Conservation (phyloP, 169 alveolate species). For the Plasmodium vinckei region DNA sequence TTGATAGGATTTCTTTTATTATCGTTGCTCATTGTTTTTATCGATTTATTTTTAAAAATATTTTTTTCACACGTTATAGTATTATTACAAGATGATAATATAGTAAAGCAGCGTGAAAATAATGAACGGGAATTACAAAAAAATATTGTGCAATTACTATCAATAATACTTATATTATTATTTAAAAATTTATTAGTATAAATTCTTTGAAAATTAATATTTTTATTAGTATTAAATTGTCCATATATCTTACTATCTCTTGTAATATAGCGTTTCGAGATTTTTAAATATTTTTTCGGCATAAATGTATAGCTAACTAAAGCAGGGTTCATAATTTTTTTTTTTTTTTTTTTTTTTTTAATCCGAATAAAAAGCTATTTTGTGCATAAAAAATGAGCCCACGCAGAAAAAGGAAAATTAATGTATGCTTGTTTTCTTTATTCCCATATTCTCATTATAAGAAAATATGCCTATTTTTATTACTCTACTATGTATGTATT, state of each 20-base stretch:
- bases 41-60: background rate
- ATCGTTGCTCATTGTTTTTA: slow-evolving; percentile 19
- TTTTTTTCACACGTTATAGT: background rate
- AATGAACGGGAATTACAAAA: too few relatives aligned
- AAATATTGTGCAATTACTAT: background rate
- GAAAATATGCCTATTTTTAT: too few relatives aligned
- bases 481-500: too few relatives aligned
- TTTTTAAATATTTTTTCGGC: slow-evolving; percentile 11
- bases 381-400: background rate
- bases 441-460: too few relatives aligned
- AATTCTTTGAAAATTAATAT: background rate
- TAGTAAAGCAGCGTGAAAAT: too few relatives aligned
- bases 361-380: background rate
- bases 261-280: slow-evolving; percentile 1
- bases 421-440: too few relatives aligned
- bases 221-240: background rate
- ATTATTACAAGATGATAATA: too few relatives aligned
- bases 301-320: slow-evolving; percentile 1
- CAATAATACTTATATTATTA: background rate
- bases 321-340: slow-evolving; percentile 42
- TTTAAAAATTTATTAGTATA: background rate
- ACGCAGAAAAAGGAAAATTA: too few relatives aligned
- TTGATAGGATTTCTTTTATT: background rate
- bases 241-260: background rate
- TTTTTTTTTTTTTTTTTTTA: background rate